Evolutionary conservation across 345 rosid species (phyloP).

Genomic region (Excoecaria cochinchinensis): DNA sequence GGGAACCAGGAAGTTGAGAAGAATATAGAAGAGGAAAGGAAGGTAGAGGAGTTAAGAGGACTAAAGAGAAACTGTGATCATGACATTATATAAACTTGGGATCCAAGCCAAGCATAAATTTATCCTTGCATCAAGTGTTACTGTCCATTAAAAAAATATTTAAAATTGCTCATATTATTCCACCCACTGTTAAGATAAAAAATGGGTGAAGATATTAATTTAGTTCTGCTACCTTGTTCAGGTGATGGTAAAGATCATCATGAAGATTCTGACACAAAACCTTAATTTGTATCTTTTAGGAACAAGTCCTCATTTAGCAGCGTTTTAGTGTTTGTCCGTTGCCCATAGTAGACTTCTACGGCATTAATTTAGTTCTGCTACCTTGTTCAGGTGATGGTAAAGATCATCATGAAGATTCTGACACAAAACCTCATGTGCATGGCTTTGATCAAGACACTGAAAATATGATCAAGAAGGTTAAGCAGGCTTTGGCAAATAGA

Average conservation of each 20-base stretch:
- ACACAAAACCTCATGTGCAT: conserved; percentile 42
- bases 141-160: neutral
- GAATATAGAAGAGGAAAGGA: neutral
- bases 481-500: conserved; percentile 74
- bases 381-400: conserved; percentile 52
- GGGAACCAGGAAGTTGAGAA: neutral
- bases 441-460: conserved; percentile 84
- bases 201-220: neutral
- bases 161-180: no score
- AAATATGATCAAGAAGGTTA: conserved; percentile 84
- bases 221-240: conserved; percentile 22
- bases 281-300: neutral
- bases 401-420: conserved; percentile 61
- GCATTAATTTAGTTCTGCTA: neutral
- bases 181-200: neutral
- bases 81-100: neutral
- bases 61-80: neutral
- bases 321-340: neutral
- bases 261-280: conserved; percentile 47
- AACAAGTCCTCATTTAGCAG: neutral
- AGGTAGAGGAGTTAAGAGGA: neutral
- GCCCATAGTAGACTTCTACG: neutral
- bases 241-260: conserved; percentile 67
- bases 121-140: neutral
- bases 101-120: neutral